Base-by-base conservation (phyloP, 495 filamentous ascomycete species). In the Sordaria brevicollis region DNA sequence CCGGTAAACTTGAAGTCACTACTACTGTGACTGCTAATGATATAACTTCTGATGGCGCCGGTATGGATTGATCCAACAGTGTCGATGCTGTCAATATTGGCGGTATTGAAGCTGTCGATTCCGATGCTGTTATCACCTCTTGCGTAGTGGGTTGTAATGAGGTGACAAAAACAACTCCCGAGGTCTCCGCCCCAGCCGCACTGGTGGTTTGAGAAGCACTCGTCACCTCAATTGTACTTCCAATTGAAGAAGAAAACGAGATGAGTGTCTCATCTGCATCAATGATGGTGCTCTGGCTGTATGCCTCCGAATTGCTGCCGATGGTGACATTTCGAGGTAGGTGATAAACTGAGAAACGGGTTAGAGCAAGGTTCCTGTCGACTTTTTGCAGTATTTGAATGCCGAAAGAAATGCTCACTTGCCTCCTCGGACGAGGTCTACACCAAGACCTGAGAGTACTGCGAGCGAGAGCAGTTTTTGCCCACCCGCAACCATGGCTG, bases 401-500 rank as follows among this genome's bases (percentile, higher is more conserved):
- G n/a, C n/a, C 5, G 25, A 62, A 15, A 6, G 5, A n/a, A n/a
- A n/a, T n/a, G n/a, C n/a, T n/a, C n/a, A 68, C 73, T 66, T 37
- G 79, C 78, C 78, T 75, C 74, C 74, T 3, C 71, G 62, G 29
- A 70, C 74, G 49, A 49, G 67, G 37, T 79, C 74, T 66, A 79
- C 38, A 65, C 75, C 73, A 67, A 71, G 67, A 65, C 69, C 29
- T 36, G 69, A 73, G 54, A 79, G 74, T 68, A 75, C 77, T 73
- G 76, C 78, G 70, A 76, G 31, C 17, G 73, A 76, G 29, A 78
- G 75, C 74, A 80, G 72, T 72, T 72, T 73, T 35, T 65, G 69
- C 71, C 68, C 72, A 33, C 72, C 71, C 43, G 67, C 73, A 69
- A 78, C 75, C 77, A 80, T 80, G 41, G n/a, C 68, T 77, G 70